Evolutionary conservation across 441 rosid species (phyloP).

Genomic region (Geranium incanum): DNA sequence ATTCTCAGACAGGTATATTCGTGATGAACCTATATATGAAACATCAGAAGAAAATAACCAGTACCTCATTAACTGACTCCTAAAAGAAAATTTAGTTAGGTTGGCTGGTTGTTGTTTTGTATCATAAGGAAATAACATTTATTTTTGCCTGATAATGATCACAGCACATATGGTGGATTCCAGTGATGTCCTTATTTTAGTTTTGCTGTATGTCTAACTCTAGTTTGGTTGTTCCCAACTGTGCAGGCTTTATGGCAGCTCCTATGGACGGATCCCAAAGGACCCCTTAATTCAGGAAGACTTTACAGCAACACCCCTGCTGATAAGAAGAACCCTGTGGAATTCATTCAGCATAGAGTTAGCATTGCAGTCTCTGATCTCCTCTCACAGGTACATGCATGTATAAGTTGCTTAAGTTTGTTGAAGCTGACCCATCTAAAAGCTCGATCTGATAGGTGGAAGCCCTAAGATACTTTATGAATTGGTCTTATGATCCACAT

Average conservation of each 20-base stretch:
- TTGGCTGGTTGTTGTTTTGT: constrained; percentile 8
- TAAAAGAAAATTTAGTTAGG: neutral
- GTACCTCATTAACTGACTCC: constrained; percentile 12
- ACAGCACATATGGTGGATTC: neutral
- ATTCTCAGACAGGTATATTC: constrained; percentile 73
- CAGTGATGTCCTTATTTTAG: neutral
- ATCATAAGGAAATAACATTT: constrained; percentile 9
- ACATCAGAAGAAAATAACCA: neutral
- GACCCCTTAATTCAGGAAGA: constrained; percentile 43
- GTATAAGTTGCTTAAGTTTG: constrained; percentile 4
- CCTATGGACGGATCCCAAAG: constrained; percentile 67
- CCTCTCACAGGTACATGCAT: constrained; percentile 73
- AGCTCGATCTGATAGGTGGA: no score
- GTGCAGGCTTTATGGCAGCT: constrained; percentile 92
- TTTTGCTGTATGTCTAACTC: neutral
- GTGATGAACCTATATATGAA: constrained; percentile 9
- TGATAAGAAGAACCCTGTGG: constrained; percentile 46
- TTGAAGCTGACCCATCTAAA: no score
- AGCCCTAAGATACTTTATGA: no score
- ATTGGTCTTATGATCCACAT: no score
- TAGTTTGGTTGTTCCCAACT: neutral
- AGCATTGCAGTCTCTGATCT: constrained; percentile 73
- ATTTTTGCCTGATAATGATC: constrained; percentile 1
- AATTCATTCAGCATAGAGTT: constrained; percentile 61
- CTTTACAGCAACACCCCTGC: constrained; percentile 29